These are phyloP conservation scores for Gynochthodes officinalis DNA, from an alignment of 257 asterid species.

Conservation along the genomic window DNA sequence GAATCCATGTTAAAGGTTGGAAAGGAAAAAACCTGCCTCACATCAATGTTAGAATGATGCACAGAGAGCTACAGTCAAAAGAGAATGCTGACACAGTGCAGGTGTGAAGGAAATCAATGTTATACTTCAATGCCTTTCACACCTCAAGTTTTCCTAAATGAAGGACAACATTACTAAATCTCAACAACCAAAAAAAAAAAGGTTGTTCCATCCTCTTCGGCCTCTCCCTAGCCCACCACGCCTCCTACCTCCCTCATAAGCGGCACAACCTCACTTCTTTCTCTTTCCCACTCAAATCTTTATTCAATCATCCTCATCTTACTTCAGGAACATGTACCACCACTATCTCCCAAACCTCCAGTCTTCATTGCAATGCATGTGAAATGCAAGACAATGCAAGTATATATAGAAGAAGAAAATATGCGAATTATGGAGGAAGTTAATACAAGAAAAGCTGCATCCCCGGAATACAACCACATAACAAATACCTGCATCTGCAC, in stretches of 20 bases:
- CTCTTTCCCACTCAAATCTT: neutral
- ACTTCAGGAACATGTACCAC: neutral
- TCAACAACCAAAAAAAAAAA: too few species aligned
- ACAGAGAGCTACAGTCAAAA: neutral
- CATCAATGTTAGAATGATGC: neutral
- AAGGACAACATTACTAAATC: too few species aligned
- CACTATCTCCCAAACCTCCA: neutral
- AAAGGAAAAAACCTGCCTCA: too few species aligned
- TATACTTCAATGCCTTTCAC: neutral
- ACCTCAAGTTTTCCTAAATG: neutral
- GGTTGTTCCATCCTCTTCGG: too few species aligned
- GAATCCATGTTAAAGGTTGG: neutral
- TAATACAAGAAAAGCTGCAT: neutral
- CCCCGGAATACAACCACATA: neutral
- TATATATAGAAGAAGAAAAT: neutral
- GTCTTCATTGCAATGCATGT: neutral
- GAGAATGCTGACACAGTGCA: neutral
- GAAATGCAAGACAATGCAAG: neutral
- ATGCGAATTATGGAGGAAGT: neutral
- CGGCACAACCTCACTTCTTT: neutral
- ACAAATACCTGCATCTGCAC: conserved; percentile 96
- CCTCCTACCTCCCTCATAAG: neutral
- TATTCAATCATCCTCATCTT: neutral
- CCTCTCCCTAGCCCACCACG: neutral
- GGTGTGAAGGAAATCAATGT: neutral